These are phyloP conservation scores for Magnusiomyces tetraspermus DNA, from an alignment of 1,139 yeast genomes.

Conservation along the genomic window DNA sequence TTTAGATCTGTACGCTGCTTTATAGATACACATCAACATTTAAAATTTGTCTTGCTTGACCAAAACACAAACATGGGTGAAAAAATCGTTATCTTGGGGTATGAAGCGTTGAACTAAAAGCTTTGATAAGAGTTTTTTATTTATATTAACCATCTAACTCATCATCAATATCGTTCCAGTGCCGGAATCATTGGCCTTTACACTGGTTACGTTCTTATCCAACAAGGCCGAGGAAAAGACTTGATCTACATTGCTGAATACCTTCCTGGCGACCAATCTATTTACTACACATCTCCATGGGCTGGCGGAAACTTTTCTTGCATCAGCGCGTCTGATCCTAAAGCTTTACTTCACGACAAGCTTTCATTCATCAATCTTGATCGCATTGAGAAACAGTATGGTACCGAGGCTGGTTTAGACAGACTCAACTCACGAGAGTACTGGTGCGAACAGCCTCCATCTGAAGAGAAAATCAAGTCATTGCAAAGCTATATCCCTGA, in stretches of 20 bases:
- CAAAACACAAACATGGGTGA: conserved; percentile 19
- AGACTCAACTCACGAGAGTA: conserved; percentile 42
- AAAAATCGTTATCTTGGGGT: conserved; percentile 24
- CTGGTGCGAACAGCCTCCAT: conserved; percentile 22
- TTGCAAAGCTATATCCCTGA: conserved; percentile 41
- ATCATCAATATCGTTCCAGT: conserved; percentile 26
- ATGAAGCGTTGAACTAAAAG: conserved; percentile 5
- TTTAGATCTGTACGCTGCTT: neutral
- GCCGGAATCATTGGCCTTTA: conserved; percentile 70
- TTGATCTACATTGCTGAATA: conserved; percentile 49
- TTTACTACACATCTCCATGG: conserved; percentile 53
- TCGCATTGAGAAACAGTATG: conserved; percentile 37
- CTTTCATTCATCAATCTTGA: conserved; percentile 42
- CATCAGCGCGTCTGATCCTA: conserved; percentile 46
- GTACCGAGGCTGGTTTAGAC: conserved; percentile 48
- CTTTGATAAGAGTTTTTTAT: too few relatives aligned
- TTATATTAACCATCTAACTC: too few relatives aligned
- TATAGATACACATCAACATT: neutral
- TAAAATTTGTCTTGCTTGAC: neutral
- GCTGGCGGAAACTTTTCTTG: conserved; percentile 49
- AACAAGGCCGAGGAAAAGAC: conserved; percentile 37
- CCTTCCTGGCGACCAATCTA: conserved; percentile 55
- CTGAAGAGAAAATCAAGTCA: conserved; percentile 37
- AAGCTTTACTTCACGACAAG: conserved; percentile 42
- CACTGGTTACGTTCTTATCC: conserved; percentile 42